These are phyloP conservation scores for Glycine tomentella DNA, from an alignment of 306 rosid genomes.

Conservation along the genomic window DNA sequence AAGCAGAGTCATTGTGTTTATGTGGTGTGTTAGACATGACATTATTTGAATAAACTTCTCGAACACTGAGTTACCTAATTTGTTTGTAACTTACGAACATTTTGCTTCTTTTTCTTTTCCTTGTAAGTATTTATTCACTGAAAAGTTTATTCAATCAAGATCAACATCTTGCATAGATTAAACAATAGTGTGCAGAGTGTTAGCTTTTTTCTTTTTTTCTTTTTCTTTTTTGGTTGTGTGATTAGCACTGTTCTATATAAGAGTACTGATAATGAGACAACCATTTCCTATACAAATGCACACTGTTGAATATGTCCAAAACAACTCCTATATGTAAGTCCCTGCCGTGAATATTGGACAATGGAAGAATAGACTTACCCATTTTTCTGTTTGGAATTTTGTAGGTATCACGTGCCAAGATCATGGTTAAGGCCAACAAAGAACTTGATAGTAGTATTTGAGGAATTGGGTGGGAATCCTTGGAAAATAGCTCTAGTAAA, in stretches of 20 bases:
- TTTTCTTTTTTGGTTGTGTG: neutral
- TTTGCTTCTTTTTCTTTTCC: neutral
- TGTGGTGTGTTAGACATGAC: neutral
- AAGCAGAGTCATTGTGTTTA: neutral
- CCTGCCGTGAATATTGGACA: neutral
- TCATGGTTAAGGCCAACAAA: slow-evolving; percentile 93
- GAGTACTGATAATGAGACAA: slow-evolving; percentile 5
- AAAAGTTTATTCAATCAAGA: neutral
- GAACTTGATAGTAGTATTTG: slow-evolving; percentile 77
- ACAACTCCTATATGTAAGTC: neutral
- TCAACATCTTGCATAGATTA: neutral
- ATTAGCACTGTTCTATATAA: neutral
- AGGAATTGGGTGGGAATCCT: slow-evolving; percentile 96
- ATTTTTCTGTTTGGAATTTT: slow-evolving; percentile 35
- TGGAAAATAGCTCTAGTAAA: slow-evolving; percentile 68
- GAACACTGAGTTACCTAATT: neutral
- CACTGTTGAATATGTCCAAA: neutral
- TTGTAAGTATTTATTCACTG: neutral
- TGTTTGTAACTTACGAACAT: neutral
- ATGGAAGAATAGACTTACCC: neutral
- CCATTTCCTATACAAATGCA: slow-evolving; percentile 7
- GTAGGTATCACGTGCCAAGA: slow-evolving; percentile 97
- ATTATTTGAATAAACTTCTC: neutral
- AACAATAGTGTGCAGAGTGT: neutral
- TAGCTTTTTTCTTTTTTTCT: neutral